Evolutionary conservation across 495 filamentous ascomycete genomes (phyloP).

Genomic region (Hypoxylon intermedium): DNA sequence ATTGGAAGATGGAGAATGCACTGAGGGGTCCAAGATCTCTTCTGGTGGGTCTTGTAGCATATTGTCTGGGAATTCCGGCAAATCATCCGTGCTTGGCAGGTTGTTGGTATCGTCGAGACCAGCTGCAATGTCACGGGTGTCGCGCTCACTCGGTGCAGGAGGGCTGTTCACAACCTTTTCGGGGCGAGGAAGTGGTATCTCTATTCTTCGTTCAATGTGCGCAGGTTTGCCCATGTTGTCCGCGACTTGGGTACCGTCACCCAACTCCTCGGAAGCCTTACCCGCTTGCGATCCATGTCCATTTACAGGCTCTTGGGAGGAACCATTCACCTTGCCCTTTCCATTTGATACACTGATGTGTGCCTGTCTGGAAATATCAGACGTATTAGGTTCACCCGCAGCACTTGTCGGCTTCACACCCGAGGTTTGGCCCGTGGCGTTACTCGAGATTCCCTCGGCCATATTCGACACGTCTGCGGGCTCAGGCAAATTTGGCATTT

Average conservation of each 20-base stretch:
- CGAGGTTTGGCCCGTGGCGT: not conserved
- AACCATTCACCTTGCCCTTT: not conserved
- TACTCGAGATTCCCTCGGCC: constrained; percentile 22
- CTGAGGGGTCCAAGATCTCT: constrained; percentile 39
- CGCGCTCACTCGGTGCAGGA: constrained; percentile 3
- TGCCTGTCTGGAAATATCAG: constrained; percentile 23
- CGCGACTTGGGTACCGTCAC: constrained; percentile 13
- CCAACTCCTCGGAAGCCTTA: not conserved
- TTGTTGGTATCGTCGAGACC: constrained; percentile 29
- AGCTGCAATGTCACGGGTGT: constrained; percentile 16
- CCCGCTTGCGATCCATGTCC: not conserved
- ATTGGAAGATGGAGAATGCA: constrained; percentile 35
- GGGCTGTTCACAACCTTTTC: constrained; percentile 16
- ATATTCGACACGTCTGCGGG: constrained; percentile 30
- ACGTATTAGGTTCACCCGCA: constrained; percentile 28
- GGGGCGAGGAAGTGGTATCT: constrained; percentile 37
- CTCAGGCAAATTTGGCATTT: not conserved
- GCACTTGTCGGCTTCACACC: constrained; percentile 11
- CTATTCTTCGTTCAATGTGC: constrained; percentile 40
- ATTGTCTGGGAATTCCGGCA: constrained; percentile 24
- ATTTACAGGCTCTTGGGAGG: not conserved
- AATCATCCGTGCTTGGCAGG: constrained; percentile 26
- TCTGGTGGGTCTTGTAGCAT: constrained; percentile 39
- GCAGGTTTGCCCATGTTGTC: constrained; percentile 42
- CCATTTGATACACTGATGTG: constrained; percentile 8